phyloP scores from a whole-genome alignment of 2,329 filamentous ascomycete species.

The Alternaria arbusti region DNA sequence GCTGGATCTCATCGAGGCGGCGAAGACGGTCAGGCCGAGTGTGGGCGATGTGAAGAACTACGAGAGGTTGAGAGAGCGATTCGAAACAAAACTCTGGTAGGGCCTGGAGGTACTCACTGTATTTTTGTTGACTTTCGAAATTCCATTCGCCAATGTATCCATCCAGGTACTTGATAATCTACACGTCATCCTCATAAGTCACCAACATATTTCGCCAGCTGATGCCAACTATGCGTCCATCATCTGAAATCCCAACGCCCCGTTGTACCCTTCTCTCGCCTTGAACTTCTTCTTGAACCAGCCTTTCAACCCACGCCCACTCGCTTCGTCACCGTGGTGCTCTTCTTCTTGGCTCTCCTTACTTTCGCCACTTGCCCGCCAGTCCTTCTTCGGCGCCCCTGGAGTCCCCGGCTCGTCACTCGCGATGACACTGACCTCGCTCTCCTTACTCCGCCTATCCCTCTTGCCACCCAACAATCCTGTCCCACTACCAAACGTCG shows the following conservation, averaged over 20 bases:
- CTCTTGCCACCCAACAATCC: background rate
- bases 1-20: conserved; percentile 55
- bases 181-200: background rate
- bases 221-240: background rate
- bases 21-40: conserved; percentile 54
- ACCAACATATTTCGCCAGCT: background rate
- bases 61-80: conserved; percentile 59
- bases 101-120: background rate
- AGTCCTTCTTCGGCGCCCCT: background rate
- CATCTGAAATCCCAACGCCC: background rate
- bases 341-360: background rate
- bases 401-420: background rate
- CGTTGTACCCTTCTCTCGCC: background rate
- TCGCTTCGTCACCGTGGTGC: background rate
- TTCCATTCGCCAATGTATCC: background rate
- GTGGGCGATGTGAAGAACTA: conserved; percentile 66
- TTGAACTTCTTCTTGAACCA: background rate
- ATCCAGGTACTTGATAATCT: background rate
- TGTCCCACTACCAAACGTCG: background rate
- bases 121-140: background rate
- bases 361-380: background rate
- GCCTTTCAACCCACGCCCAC: background rate
- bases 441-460: background rate
- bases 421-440: background rate
- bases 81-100: conserved; percentile 41